Base-by-base conservation (phyloP, 2,329 filamentous ascomycete genomes). In the Alternaria conjuncta region DNA sequence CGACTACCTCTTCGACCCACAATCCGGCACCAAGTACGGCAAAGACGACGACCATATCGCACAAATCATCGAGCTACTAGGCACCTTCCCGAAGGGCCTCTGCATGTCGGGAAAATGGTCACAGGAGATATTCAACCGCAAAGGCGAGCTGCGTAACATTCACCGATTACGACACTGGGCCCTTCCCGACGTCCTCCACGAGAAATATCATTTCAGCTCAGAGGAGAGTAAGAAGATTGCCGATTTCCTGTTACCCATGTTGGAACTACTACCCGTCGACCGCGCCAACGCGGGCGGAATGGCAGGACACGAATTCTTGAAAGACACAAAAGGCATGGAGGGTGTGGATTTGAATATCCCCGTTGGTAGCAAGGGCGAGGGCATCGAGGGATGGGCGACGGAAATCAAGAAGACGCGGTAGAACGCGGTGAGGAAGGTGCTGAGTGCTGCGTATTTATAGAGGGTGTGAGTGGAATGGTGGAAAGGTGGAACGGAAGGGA, bases 1-100 rank as follows among this genome's bases (percentile, higher is more conserved):
- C 70, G 96, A 99, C 81, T 99, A 99, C 77, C 89, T 99, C 46
- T 99, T 99, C 81, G 96, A 99, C 75, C 96, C 96, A 0, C 96
- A 99, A 82, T 97, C 95, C 1, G 96, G 96, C 67, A 98, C 95
- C 45, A 98, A 98, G 82, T 99, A 99, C 80, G 96, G 96, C 78
- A 99, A 99, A 83, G 96, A 99, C 78, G 96, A 99, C 83, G 96
- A 99, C 78, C 96, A 99, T 82, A 97, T 99, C 70, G 96, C 96
- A 10, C 96, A 99, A 79, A 98, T 99, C 74, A 98, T 99, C 78
- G 96, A 99, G 81, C 87, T 99, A 6, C 89, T 99, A 18, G 96
- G 96, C 9, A 90, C 92, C 1, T 98, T 98, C 78, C 95, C 96
- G 57, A 96, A 97, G 79, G 92, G 92, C 5, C 87, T 98, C 54